Evolutionary conservation across 805 yeast species (phyloP).

Genomic region (Candida mattraensis): DNA sequence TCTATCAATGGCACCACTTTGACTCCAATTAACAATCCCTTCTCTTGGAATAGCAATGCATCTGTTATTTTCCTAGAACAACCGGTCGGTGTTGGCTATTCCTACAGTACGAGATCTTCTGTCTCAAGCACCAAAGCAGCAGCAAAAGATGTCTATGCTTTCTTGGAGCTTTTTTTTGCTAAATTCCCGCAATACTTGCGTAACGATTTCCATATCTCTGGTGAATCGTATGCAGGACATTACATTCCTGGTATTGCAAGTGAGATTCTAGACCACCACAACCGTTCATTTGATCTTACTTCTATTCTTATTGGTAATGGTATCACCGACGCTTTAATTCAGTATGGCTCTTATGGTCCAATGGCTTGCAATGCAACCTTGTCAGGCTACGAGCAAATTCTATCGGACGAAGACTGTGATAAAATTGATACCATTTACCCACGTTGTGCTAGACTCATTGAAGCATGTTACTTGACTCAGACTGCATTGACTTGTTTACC

Average conservation of each 20-base stretch:
- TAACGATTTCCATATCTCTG: slow-evolving; percentile 78
- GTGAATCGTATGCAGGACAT: slow-evolving; percentile 93
- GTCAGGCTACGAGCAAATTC: slow-evolving; percentile 77
- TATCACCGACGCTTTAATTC: slow-evolving; percentile 79
- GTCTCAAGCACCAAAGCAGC: slow-evolving; percentile 79
- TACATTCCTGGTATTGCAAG: slow-evolving; percentile 88
- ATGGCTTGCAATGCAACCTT: slow-evolving; percentile 83
- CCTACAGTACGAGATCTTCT: slow-evolving; percentile 45
- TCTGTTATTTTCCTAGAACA: slow-evolving; percentile 85
- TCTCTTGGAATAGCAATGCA: slow-evolving; percentile 84
- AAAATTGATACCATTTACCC: slow-evolving; percentile 66
- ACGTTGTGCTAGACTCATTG: slow-evolving; percentile 73
- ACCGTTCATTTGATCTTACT: slow-evolving; percentile 57
- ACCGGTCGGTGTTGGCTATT: slow-evolving; percentile 84
- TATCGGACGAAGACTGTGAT: slow-evolving; percentile 77
- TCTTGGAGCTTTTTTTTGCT: slow-evolving; percentile 75
- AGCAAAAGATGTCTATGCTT: slow-evolving; percentile 77
- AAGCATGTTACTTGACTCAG: slow-evolving; percentile 73
- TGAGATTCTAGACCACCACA: slow-evolving; percentile 68
- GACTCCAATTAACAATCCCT: slow-evolving; percentile 67
- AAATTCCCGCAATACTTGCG: slow-evolving; percentile 61
- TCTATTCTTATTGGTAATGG: slow-evolving; percentile 91
- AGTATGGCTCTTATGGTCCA: slow-evolving; percentile 77
- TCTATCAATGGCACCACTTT: slow-evolving; percentile 54
- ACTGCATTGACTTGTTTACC: slow-evolving; percentile 87